Conservation (phyloP, 306 rosid genomes). For the Medicago truncatula region DNA sequence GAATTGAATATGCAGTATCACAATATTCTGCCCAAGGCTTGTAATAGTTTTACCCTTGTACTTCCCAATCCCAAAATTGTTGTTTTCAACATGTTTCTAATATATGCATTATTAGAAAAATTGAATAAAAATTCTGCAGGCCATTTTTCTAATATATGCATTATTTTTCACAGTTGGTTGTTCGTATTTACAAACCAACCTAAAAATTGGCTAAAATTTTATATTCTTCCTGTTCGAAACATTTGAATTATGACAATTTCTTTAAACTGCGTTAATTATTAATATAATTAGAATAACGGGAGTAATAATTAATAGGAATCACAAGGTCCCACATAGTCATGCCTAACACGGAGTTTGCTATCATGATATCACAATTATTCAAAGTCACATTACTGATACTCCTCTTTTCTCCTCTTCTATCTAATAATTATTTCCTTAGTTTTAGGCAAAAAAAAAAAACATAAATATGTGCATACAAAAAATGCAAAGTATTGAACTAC, state of each 20-base stretch:
- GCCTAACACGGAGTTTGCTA: not conserved
- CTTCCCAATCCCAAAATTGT: constrained; percentile 11
- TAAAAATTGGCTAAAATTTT: constrained; percentile 5
- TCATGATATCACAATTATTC: constrained; percentile 24
- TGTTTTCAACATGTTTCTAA: not conserved
- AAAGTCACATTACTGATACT: constrained; percentile 12
- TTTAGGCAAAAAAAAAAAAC: constrained; percentile 1
- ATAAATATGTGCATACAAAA: not conserved
- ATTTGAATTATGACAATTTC: not conserved
- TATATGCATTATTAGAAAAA: not conserved
- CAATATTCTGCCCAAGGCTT: not conserved
- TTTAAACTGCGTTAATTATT: not conserved
- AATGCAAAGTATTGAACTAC: constrained; percentile 9
- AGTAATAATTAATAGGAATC: constrained; percentile 4
- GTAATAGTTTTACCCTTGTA: constrained; percentile 2
- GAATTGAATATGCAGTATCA: constrained; percentile 1
- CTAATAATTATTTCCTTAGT: constrained; percentile 14
- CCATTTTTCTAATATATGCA: not conserved
- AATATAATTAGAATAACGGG: not conserved
- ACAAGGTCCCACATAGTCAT: not conserved
- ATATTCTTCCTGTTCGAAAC: not conserved
- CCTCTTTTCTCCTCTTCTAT: constrained; percentile 6
- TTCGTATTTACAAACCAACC: not conserved
- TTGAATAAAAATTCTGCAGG: no score
- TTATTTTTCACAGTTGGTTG: not conserved